phyloP scores from a whole-genome alignment of 306 rosid species.

The Hippophae gyantsensis region DNA sequence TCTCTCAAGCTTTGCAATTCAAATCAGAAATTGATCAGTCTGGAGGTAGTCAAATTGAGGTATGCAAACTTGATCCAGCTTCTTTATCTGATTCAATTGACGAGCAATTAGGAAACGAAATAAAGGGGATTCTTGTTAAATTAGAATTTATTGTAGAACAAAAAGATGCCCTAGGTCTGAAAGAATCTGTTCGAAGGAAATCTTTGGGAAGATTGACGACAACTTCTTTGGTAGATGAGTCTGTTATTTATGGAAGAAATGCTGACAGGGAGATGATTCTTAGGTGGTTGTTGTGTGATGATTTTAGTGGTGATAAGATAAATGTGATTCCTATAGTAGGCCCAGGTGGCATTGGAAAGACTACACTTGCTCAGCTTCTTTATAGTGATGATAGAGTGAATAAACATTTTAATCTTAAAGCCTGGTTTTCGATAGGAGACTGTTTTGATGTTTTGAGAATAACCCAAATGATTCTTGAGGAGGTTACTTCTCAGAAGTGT shows the following conservation, averaged over 20 bases:
- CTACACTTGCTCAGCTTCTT: conserved; percentile 5
- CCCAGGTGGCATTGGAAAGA: conserved; percentile 10
- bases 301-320: background rate
- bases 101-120: background rate
- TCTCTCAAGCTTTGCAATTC: background rate
- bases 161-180: background rate
- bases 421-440: conserved; percentile 7
- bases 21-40: too few relatives aligned
- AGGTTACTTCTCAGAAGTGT: background rate
- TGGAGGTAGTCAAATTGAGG: background rate
- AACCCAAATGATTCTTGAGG: background rate
- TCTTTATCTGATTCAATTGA: background rate
- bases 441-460: background rate
- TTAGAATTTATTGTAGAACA: background rate
- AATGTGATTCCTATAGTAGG: background rate
- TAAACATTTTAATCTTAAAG: background rate
- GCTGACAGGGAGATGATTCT: background rate
- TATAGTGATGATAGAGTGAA: conserved; percentile 1
- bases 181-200: background rate
- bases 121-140: background rate
- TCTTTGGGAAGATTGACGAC: background rate
- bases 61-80: background rate
- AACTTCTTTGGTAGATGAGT: background rate
- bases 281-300: background rate
- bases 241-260: conserved; percentile 3